Conservation (phyloP, 2,329 filamentous ascomycete genomes). For the Pyrenophora seminiperda region DNA sequence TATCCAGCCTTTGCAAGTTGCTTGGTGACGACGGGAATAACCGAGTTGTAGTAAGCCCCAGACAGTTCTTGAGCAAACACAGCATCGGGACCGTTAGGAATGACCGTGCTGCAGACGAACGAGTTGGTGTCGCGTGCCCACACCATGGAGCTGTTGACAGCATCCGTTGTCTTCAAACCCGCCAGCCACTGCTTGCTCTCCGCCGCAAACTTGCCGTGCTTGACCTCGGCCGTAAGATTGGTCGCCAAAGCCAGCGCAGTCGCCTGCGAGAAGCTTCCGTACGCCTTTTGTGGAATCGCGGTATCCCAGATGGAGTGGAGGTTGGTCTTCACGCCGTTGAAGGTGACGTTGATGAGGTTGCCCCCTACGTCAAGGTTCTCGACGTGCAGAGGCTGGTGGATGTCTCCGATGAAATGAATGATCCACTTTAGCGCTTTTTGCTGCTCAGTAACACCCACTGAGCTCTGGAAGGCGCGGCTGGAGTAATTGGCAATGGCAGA, state of each 20-base stretch:
- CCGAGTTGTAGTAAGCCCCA: constrained; percentile 44
- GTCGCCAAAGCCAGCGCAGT: constrained; percentile 49
- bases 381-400: constrained; percentile 71
- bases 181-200: constrained; percentile 43
- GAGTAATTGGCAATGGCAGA: constrained; percentile 59
- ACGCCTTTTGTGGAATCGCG: constrained; percentile 51
- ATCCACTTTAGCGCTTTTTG: constrained; percentile 57
- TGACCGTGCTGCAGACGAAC: constrained; percentile 51
- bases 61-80: constrained; percentile 48
- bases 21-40: constrained; percentile 48
- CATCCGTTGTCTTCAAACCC: constrained; percentile 46
- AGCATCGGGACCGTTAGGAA: constrained; percentile 46
- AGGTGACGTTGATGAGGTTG: constrained; percentile 53
- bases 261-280: constrained; percentile 47
- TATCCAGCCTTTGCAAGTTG: constrained; percentile 52
- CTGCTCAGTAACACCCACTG: constrained; percentile 40
- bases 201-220: constrained; percentile 46
- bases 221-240: constrained; percentile 46
- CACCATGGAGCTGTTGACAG: constrained; percentile 44
- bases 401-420: constrained; percentile 69
- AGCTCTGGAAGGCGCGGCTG: constrained; percentile 42
- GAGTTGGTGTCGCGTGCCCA: constrained; percentile 53
- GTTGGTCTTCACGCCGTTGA: constrained; percentile 49
- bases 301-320: constrained; percentile 55
- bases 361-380: constrained; percentile 54